Conservation (phyloP, 1,284 basidiomycete genomes). For the Rhodotorula sp. region DNA sequence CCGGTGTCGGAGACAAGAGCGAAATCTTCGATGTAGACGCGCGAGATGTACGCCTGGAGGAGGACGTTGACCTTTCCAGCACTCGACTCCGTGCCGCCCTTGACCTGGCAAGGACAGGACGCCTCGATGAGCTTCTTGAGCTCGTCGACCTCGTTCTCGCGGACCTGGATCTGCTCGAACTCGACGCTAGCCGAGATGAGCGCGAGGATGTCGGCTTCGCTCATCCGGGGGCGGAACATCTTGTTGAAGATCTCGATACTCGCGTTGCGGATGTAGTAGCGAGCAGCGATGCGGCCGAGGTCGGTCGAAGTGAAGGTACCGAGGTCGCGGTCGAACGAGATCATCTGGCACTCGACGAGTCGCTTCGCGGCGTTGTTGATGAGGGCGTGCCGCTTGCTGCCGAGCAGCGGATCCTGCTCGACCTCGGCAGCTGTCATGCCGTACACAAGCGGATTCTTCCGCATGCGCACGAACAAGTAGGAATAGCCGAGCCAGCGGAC, state of each 20-base stretch:
- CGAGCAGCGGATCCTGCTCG: constrained; percentile 73
- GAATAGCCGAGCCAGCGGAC: constrained; percentile 97
- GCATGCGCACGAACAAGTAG: constrained; percentile 94
- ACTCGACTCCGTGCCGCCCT: constrained; percentile 74
- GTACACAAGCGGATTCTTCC: constrained; percentile 86
- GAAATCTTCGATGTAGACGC: constrained; percentile 82
- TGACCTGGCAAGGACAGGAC: constrained; percentile 70
- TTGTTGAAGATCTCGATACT: constrained; percentile 89
- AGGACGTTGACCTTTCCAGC: constrained; percentile 94
- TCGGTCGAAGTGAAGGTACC: constrained; percentile 75
- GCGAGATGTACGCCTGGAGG: constrained; percentile 86
- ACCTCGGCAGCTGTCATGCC: constrained; percentile 76
- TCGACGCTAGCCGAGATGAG: constrained; percentile 90
- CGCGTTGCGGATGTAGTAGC: constrained; percentile 86
- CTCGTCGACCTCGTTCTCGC: constrained; percentile 86
- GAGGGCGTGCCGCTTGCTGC: constrained; percentile 69
- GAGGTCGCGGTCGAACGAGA: constrained; percentile 65
- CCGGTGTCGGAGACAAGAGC: constrained; percentile 93
- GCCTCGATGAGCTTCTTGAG: constrained; percentile 67
- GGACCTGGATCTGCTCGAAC: constrained; percentile 92
- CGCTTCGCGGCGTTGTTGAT: constrained; percentile 67
- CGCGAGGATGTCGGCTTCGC: constrained; percentile 84
- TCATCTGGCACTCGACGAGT: constrained; percentile 79
- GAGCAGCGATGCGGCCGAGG: constrained; percentile 89
- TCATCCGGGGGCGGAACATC: constrained; percentile 78